Evolutionary conservation across 768 basidiomycete species (phyloP).

Genomic region (Termitomyces sp.): DNA sequence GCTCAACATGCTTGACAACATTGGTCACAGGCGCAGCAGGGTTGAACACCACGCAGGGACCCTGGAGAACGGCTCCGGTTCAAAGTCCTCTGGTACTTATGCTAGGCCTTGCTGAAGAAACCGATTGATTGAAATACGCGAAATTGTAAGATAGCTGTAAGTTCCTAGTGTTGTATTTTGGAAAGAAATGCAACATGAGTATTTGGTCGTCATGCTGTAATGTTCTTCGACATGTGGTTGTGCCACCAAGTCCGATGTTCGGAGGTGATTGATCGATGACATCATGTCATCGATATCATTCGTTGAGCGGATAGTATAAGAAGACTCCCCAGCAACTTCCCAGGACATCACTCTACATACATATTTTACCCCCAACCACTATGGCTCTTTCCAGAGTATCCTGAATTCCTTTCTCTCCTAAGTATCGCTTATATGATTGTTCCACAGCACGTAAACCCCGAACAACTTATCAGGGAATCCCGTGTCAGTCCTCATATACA

Average conservation of each 20-base stretch:
- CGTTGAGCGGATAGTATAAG: too few species aligned
- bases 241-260: too few species aligned
- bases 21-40: constrained; percentile 20
- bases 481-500: constrained; percentile 29
- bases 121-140: too few species aligned
- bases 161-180: too few species aligned
- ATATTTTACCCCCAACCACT: constrained; percentile 11
- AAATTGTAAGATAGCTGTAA: too few species aligned
- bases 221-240: too few species aligned
- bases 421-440: constrained; percentile 1
- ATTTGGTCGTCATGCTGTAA: too few species aligned
- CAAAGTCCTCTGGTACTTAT: constrained; percentile 56
- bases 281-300: too few species aligned
- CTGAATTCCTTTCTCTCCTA: not conserved
- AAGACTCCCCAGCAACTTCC: too few species aligned
- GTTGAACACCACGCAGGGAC: constrained; percentile 38
- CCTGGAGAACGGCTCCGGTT: constrained; percentile 46
- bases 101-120: constrained; percentile 68
- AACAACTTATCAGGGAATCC: constrained; percentile 58
- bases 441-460: constrained; percentile 63
- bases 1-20: constrained; percentile 36
- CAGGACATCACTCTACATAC: too few species aligned
- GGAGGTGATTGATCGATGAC: too few species aligned
- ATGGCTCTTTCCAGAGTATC: constrained; percentile 64
- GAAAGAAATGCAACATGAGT: too few species aligned